phyloP scores from a whole-genome alignment of 371 early-diverging fungal genomes.

The Mortierella sp. region DNA sequence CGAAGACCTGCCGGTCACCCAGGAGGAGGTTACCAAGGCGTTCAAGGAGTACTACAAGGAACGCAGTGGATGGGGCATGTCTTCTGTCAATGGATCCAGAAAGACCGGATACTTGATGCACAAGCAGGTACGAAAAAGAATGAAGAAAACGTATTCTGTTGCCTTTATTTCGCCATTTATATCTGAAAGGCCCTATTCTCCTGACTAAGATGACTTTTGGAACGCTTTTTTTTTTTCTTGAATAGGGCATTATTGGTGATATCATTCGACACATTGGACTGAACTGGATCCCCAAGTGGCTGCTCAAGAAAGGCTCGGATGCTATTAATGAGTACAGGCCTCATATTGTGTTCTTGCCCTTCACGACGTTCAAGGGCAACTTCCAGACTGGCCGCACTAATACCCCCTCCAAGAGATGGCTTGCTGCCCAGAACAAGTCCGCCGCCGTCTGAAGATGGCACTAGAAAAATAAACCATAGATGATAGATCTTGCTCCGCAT shows the following conservation, averaged over 20 bases:
- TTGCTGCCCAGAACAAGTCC: neutral
- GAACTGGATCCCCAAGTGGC: constrained; percentile 11
- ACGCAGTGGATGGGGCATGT: neutral
- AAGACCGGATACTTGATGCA: constrained; percentile 20
- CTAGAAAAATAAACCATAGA: neutral
- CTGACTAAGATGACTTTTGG: no score
- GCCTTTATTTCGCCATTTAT: no score
- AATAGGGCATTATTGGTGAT: constrained; percentile 1
- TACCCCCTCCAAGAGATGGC: neutral
- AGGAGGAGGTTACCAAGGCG: constrained; percentile 7
- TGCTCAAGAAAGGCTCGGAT: neutral
- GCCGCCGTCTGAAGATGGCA: neutral
- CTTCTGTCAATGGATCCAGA: constrained; percentile 7
- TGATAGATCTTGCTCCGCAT: neutral
- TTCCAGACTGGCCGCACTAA: neutral
- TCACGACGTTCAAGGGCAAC: neutral
- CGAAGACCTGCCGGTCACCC: constrained; percentile 3
- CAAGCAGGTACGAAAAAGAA: constrained; percentile 10
- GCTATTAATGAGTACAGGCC: constrained; percentile 10
- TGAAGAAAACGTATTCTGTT: no score
- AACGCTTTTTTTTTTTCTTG: no score
- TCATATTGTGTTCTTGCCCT: constrained; percentile 1
- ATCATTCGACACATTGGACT: neutral
- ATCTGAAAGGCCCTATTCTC: no score
- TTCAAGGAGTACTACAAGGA: constrained; percentile 17